Base-by-base conservation (phyloP, 768 basidiomycete species). In the Tricholoma flavovirens region DNA sequence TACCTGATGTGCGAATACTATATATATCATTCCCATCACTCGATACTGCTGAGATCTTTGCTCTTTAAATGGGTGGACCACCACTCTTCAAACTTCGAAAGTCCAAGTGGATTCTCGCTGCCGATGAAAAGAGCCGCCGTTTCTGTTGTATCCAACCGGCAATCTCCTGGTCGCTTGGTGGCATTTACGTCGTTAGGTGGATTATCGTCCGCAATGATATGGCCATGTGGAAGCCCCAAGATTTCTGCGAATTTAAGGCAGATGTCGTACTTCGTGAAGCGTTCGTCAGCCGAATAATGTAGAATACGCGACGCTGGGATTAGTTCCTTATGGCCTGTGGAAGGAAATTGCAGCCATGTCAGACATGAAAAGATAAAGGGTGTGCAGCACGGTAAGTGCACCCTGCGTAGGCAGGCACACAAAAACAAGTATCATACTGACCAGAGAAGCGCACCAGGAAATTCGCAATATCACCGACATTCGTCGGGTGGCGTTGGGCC, bases 201-300 rank as follows among this genome's bases (percentile, higher is more conserved):
- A 15, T 87, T 79, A 1, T 80, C 77, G 49, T 93, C 87, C 0
- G 90, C 81, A 26, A 83, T 75, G 64, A 96, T 86, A 66, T 98
- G 92, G 1, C 61, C 67, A 64, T 90, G 88, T 10, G 90, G 80
- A 0, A 92, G 71, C 5, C 77, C 73, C 30, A 96, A 81, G 51
- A 91, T 78, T 56, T 77, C 78, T 8, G 88, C 83, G 61, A 93
- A 90, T 35, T 88, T 75, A 26, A 90, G 74, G 66, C 91, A 93
- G 60, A 98, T 97, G 62, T 89, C 88, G 72, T 94, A 97, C 73
- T 98, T 98, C 8, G 94, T 97, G 67, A 87, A 84, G 1, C 88
- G 83, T 63, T 91, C 87, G 15, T 83, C 79, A 2, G 82, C 83
- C 4, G 93, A 88, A 69, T 92, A 98, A 70, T 98, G 96, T 4